These are phyloP conservation scores for Canavalia gladiata DNA, from an alignment of 306 rosid genomes.

Conservation along the genomic window DNA sequence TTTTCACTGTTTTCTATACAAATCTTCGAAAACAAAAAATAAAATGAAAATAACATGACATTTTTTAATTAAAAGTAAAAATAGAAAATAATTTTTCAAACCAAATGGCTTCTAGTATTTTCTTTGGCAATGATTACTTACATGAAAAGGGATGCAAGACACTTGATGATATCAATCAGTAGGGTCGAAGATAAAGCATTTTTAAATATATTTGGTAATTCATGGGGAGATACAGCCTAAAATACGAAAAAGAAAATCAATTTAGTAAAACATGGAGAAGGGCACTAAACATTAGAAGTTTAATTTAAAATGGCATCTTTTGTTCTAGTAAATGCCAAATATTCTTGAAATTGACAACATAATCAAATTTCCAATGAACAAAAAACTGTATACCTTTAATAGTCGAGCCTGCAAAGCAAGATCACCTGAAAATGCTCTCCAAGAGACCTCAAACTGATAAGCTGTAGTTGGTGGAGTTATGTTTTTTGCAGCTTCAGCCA, in stretches of 20 bases:
- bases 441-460: conserved; percentile 89
- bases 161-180: conserved; percentile 80
- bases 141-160: conserved; percentile 80
- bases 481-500: conserved; percentile 75
- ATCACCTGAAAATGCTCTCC: conserved; percentile 87
- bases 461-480: conserved; percentile 84
- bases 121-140: conserved; percentile 51
- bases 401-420: conserved; percentile 66
- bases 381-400: conserved; percentile 65
- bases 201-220: conserved; percentile 82
- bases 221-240: conserved; percentile 74
- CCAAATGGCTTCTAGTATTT: too few species aligned
- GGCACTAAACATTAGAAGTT: conserved; percentile 27
- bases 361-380: conserved; percentile 36
- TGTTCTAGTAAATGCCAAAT: conserved; percentile 3
- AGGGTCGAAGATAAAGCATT: conserved; percentile 80
- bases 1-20: too few species aligned
- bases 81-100: too few species aligned
- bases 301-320: conserved; percentile 18
- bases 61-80: background rate
- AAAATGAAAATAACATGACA: background rate
- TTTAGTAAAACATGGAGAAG: conserved; percentile 36
- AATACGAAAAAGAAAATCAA: conserved; percentile 27
- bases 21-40: too few species aligned
- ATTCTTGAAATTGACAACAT: conserved; percentile 18